These are phyloP conservation scores for Conticribra weissflogii DNA, from an alignment of 108 stramenopile species.

Conservation along the genomic window DNA sequence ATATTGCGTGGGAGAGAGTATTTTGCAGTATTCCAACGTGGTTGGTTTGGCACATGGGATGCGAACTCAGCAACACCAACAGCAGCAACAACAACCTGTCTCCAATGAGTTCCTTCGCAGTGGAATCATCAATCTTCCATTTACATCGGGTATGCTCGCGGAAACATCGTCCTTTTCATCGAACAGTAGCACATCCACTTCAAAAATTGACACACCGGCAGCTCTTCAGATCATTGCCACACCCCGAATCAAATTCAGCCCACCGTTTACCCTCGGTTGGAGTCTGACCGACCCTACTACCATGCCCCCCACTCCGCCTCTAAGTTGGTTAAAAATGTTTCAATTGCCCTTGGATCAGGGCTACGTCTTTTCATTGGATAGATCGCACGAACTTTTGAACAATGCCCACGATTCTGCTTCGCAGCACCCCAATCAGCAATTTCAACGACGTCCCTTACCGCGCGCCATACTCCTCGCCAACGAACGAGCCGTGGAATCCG, in stretches of 20 bases:
- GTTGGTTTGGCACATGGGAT: constrained; percentile 4
- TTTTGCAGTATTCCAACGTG: constrained; percentile 28
- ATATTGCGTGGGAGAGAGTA: constrained; percentile 42
- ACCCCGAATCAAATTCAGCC: constrained; percentile 58
- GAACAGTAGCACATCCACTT: constrained; percentile 1
- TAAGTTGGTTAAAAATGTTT: constrained; percentile 51
- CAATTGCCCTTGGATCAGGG: constrained; percentile 76
- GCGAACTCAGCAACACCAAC: background rate
- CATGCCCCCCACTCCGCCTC: constrained; percentile 22
- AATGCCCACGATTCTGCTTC: no score
- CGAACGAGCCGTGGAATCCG: constrained; percentile 79
- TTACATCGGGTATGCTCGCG: constrained; percentile 37
- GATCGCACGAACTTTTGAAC: constrained; percentile 31
- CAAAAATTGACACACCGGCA: constrained; percentile 2
- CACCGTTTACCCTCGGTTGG: constrained; percentile 62
- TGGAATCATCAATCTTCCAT: constrained; percentile 19
- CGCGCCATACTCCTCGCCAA: constrained; percentile 56
- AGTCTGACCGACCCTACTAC: constrained; percentile 72
- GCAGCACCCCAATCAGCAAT: no score
- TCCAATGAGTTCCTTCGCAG: background rate
- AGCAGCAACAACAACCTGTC: background rate
- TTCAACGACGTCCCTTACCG: background rate
- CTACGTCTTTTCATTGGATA: constrained; percentile 49
- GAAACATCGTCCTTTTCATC: constrained; percentile 15
- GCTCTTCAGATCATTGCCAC: constrained; percentile 24